Base-by-base conservation (phyloP, 2,329 filamentous ascomycete genomes). In the Aquanectria penicillioides region DNA sequence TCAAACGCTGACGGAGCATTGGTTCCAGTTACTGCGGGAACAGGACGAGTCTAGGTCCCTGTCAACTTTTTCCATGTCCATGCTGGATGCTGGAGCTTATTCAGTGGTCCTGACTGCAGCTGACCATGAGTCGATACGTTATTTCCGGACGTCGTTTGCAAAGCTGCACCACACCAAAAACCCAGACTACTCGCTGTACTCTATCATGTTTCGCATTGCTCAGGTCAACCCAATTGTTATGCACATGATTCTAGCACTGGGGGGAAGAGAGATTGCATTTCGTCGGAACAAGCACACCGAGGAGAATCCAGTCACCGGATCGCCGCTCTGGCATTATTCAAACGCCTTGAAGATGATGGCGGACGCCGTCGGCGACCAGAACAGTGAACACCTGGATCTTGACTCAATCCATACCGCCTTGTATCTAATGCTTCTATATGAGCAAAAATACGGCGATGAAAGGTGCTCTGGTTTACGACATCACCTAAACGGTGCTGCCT, bases 401-500 rank as follows among this genome's bases (percentile, higher is more conserved):
- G 73, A 75, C 43, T 63, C 65, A 0, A 69, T 75, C 20, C 67
- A 68, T 12, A 71, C 74, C 2, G 67, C 70, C 1, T 47, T 76
- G 6, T 77, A 73, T 59, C 58, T 77, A 9, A 76, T 77, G 73
- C 67, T 77, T 2, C 37, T 74, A 3, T 77, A 76, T 29, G 75
- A 77, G 61, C 74, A 77, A 51, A 74, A 75, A 28, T 75, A 72
- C 29, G 74, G 74, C n/a, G 75, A 77, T 13, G 65, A 68, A 1
- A 62, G 57, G 10, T 73, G 73, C 17, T 65, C 61, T 7, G 73
- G 73, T 1, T 60, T 73, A 28, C 51, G 67, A 2, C 73, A 74
- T 17, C 74, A 77, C 46, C 65, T 76, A 4, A 67, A 65, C 15
- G 74, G 74, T 1, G 69, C 73, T 4, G 66, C 73, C 3, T 62